Evolutionary conservation across 2,329 filamentous ascomycete genomes (phyloP).

Genomic region (Beauveria brongniartii): DNA sequence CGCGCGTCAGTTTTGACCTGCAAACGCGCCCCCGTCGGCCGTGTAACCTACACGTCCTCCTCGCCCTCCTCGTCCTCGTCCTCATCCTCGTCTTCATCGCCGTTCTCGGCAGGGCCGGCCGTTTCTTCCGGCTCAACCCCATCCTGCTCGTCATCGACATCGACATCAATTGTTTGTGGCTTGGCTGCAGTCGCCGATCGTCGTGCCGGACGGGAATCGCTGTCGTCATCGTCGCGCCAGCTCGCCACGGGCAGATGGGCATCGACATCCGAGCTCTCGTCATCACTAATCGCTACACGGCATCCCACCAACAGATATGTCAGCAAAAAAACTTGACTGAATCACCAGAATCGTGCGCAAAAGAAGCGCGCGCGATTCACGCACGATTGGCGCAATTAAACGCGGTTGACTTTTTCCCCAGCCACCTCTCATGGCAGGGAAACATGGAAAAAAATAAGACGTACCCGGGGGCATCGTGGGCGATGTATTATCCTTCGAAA

Average conservation of each 20-base stretch:
- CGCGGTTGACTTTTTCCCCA: neutral
- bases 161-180: constrained; percentile 27
- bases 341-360: neutral
- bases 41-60: constrained; percentile 19
- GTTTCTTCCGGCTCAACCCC: constrained; percentile 35
- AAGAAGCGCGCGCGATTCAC: neutral
- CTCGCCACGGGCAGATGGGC: constrained; percentile 17
- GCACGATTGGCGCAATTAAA: neutral
- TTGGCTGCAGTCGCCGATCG: constrained; percentile 19
- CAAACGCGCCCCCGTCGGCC: neutral
- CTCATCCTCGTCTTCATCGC: neutral
- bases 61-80: constrained; percentile 3
- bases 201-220: constrained; percentile 15
- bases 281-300: constrained; percentile 29
- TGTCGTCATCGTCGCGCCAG: constrained; percentile 17
- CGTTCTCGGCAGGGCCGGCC: neutral
- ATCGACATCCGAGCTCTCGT: constrained; percentile 26
- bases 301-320: neutral
- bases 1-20: constrained; percentile 15
- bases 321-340: neutral
- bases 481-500: neutral
- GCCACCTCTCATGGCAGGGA: neutral
- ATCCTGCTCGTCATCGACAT: constrained; percentile 29
- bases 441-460: neutral
- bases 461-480: constrained; percentile 9